Evolutionary conservation across 2,329 filamentous ascomycete genomes (phyloP).

Genomic region (Arthroderma sp.): DNA sequence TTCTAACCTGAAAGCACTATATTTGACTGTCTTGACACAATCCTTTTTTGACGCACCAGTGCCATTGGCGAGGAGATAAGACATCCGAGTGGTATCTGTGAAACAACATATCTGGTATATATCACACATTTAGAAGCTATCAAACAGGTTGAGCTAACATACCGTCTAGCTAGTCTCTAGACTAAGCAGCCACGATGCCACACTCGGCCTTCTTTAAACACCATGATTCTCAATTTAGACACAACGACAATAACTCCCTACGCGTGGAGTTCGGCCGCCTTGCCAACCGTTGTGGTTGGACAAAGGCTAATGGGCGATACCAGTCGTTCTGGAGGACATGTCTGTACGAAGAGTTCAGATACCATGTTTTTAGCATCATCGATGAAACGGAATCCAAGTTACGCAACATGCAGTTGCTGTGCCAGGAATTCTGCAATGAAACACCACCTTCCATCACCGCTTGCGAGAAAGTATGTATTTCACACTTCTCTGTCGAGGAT

Average conservation of each 20-base stretch:
- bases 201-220: constrained; percentile 3
- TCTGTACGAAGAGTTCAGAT: neutral
- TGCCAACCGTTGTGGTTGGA: constrained; percentile 6
- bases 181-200: neutral
- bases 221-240: neutral
- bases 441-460: neutral
- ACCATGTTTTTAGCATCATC: neutral
- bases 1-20: neutral
- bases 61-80: too few relatives aligned
- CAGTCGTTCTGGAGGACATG: constrained; percentile 1
- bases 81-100: neutral
- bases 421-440: neutral
- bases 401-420: neutral
- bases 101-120: neutral
- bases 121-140: neutral
- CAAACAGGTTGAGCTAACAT: neutral
- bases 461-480: constrained; percentile 2
- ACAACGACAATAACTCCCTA: constrained; percentile 5
- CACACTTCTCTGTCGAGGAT: neutral
- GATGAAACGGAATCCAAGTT: neutral
- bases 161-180: neutral
- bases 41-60: neutral
- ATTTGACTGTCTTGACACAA: neutral
- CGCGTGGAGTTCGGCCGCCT: constrained; percentile 7
- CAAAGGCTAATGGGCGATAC: constrained; percentile 2